These are phyloP conservation scores for Massarina eburnea DNA, from an alignment of 2,329 filamentous ascomycete genomes.

Conservation along the genomic window DNA sequence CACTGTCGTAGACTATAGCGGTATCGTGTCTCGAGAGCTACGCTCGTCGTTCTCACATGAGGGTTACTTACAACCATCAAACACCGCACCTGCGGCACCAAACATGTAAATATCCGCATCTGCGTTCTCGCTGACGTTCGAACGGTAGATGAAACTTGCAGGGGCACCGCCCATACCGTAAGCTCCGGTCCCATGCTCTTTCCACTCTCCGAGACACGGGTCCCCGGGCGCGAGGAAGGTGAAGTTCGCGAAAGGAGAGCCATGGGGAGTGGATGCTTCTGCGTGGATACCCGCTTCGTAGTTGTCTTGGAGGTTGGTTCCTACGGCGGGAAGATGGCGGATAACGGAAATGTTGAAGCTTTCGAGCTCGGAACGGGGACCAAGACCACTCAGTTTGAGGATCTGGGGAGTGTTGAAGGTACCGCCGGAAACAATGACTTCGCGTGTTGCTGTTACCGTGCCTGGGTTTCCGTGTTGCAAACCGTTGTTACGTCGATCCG, in stretches of 20 bases:
- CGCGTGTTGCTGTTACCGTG: slow-evolving; percentile 4
- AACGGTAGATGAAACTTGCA: slow-evolving; percentile 16
- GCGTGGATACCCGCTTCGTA: slow-evolving; percentile 50
- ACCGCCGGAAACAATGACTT: slow-evolving; percentile 38
- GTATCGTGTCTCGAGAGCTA: too few species aligned
- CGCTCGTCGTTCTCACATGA: neutral
- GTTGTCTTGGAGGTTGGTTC: slow-evolving; percentile 64
- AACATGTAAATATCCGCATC: slow-evolving; percentile 10
- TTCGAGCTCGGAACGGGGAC: slow-evolving; percentile 54
- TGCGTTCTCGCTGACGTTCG: slow-evolving; percentile 32
- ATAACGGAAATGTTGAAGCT: slow-evolving; percentile 55
- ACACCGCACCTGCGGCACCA: slow-evolving; percentile 14
- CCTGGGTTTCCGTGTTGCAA: neutral
- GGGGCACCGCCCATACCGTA: slow-evolving; percentile 23
- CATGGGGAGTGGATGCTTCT: slow-evolving; percentile 39
- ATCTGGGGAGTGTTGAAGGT: slow-evolving; percentile 64
- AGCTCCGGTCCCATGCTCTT: slow-evolving; percentile 29
- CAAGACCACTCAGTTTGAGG: slow-evolving; percentile 63
- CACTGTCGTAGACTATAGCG: too few species aligned
- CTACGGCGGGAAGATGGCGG: slow-evolving; percentile 61
- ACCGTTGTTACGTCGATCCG: slow-evolving; percentile 4
- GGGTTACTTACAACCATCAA: slow-evolving; percentile 1
- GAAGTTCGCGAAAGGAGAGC: slow-evolving; percentile 32
- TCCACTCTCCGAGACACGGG: slow-evolving; percentile 37
- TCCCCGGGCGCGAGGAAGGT: slow-evolving; percentile 48